phyloP scores from a whole-genome alignment of 2,329 filamentous ascomycete species.

The Cyphellophora europaea region DNA sequence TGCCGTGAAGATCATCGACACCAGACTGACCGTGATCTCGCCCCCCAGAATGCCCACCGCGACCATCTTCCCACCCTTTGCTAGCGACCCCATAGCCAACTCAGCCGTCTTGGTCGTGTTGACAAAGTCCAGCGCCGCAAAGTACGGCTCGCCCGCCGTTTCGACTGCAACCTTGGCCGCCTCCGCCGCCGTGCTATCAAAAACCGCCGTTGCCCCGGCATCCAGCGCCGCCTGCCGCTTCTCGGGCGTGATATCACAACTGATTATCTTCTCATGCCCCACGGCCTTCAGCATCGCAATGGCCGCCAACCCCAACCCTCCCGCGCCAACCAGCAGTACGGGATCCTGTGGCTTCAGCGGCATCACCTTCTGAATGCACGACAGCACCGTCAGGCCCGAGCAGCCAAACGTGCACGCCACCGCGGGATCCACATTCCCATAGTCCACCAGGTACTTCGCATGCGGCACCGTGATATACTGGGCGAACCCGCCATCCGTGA shows the following conservation, averaged over 20 bases:
- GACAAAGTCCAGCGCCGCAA: slow-evolving; percentile 12
- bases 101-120: slow-evolving; percentile 10
- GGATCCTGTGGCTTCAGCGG: slow-evolving; percentile 4
- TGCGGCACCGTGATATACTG: slow-evolving; percentile 9
- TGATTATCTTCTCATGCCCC: slow-evolving; percentile 7
- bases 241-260: slow-evolving; percentile 7
- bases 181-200: slow-evolving; percentile 1
- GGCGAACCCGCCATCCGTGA: slow-evolving; percentile 8
- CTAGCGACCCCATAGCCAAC: slow-evolving; percentile 3
- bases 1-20: slow-evolving; percentile 3
- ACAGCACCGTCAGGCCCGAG: slow-evolving; percentile 7
- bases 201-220: slow-evolving; percentile 7
- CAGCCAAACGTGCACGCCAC: slow-evolving; percentile 7
- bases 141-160: slow-evolving; percentile 6
- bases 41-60: slow-evolving; percentile 13
- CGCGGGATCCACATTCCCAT: slow-evolving; percentile 5
- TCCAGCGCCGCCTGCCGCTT: slow-evolving; percentile 5
- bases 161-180: slow-evolving; percentile 3
- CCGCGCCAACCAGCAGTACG: slow-evolving; percentile 8
- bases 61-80: slow-evolving; percentile 11
- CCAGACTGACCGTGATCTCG: slow-evolving; percentile 8
- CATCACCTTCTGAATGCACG: slow-evolving; percentile 5
- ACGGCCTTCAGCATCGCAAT: slow-evolving; percentile 9
- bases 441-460: slow-evolving; percentile 11
- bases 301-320: slow-evolving; percentile 7